phyloP scores from a whole-genome alignment of 306 rosid species.

The Medicago arabica region DNA sequence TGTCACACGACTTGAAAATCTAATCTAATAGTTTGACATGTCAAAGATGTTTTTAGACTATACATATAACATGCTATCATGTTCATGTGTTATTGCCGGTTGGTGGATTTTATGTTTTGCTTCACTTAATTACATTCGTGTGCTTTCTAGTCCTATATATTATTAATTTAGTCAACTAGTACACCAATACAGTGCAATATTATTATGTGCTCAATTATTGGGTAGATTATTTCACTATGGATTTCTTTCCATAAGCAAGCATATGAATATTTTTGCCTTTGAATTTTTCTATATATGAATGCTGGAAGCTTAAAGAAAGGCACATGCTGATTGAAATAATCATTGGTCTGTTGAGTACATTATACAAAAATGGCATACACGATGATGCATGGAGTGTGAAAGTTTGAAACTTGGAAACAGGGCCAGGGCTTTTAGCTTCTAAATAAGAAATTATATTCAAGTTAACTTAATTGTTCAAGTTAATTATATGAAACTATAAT shows the following conservation, averaged over 20 bases:
- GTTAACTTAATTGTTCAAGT: no score
- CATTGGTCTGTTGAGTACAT: conserved; percentile 28
- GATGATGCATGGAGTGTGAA: neutral
- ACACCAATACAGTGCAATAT: conserved; percentile 24
- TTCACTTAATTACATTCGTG: conserved; percentile 25
- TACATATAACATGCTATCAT: neutral
- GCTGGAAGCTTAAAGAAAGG: conserved; percentile 18
- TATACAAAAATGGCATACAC: conserved; percentile 4
- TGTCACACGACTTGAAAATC: conserved; percentile 38
- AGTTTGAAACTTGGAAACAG: no score
- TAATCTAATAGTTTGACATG: conserved; percentile 21
- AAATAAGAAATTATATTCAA: neutral
- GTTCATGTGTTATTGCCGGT: conserved; percentile 50
- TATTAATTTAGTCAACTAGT: conserved; percentile 37
- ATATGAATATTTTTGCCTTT: neutral
- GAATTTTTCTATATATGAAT: conserved; percentile 10
- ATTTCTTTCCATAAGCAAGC: conserved; percentile 3
- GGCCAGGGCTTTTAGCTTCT: neutral
- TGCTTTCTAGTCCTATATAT: conserved; percentile 37
- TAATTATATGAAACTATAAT: neutral
- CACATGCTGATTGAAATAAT: conserved; percentile 17
- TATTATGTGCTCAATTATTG: conserved; percentile 25
- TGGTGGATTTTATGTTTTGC: conserved; percentile 41
- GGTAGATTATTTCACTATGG: conserved; percentile 13
- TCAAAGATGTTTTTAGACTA: conserved; percentile 31